Base-by-base conservation (phyloP, 2,329 filamentous ascomycete species). In the Blastomyces gilchristii region DNA sequence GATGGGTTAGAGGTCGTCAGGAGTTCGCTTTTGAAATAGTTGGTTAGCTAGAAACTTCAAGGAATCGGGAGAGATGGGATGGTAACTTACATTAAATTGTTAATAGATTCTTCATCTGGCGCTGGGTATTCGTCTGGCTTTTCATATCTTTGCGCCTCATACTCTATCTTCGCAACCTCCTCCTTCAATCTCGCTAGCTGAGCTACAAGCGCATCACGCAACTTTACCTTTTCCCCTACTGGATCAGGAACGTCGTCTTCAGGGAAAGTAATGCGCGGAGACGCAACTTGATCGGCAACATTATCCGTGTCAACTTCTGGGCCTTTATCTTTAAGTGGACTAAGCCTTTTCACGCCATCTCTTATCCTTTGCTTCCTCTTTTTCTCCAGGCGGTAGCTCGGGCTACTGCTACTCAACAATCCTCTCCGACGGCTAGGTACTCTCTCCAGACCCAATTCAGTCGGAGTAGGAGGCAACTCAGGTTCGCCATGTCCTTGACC, bases 121-220 rank as follows among this genome's bases (percentile, higher is more conserved):
- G 72, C 62, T 39, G 68, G 66, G 47, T 70, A 67, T 0, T 72
- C 67, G 2, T 68, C 65, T n/a, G 72, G 69, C 58, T 79, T 56
- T 39, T 80, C 76, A 59, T 85, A 73, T 22, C 82, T 79, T 57
- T 83, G 80, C 61, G 86, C 86, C 68, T 86, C 86, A n/a, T 76
- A 77, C 60, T 79, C 79, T 8, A 83, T 80, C 5, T 84, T 69
- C 9, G 77, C 72, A n/a, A 89, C 69, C 65, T 90, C 87, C 28
- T 77, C 78, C 69, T 83, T 80, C 0, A 90, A 73, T 53, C 77
- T 75, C 47, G 79, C 76, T 2, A 89, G 74, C 68, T 90, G 82
- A 4, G 78, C 78, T 3, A 80, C 73, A 1, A 90, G 75, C 6
- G 77, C 76, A 62, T 84, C 81, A 53, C 81, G 80, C 41, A 81